Percentiles rank a stretch among this genome's conserved stretches.
phyloP scores from a whole-genome alignment of 176 grass and related monocot species.

The Oryza officinalis region DNA sequence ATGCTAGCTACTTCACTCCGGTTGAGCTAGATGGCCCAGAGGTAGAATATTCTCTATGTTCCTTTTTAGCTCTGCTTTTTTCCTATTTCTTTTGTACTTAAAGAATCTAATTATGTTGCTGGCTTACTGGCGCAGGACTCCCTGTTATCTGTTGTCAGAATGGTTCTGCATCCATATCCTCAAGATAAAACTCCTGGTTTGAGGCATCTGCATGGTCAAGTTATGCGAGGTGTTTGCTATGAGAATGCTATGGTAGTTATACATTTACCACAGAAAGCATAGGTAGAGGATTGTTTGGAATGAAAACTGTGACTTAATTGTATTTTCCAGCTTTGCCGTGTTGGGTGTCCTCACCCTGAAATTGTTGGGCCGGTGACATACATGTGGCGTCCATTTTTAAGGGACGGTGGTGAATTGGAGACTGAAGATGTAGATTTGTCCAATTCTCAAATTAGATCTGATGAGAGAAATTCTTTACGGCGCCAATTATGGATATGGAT shows the following conservation, averaged over 20 bases:
- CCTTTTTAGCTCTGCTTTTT: neutral
- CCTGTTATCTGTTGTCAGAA: conserved; percentile 58
- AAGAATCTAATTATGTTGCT: conserved; percentile 3
- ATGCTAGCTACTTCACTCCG: conserved; percentile 72
- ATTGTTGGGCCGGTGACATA: conserved; percentile 72
- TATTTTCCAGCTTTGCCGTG: conserved; percentile 69
- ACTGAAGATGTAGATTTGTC: conserved; percentile 26
- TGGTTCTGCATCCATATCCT: conserved; percentile 53
- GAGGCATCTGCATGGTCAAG: conserved; percentile 37
- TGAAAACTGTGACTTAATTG: conserved; percentile 20
- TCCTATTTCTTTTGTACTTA: neutral
- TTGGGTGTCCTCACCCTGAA: conserved; percentile 36
- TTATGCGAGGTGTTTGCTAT: conserved; percentile 66
- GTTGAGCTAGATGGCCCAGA: conserved; percentile 71
- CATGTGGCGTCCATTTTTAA: conserved; percentile 62
- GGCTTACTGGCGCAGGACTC: conserved; percentile 49
- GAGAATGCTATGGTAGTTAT: conserved; percentile 76
- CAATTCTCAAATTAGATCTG: conserved; percentile 15
- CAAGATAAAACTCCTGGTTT: conserved; percentile 11
- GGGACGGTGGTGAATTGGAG: conserved; percentile 21
- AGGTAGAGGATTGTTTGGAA: conserved; percentile 5
- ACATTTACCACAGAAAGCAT: conserved; percentile 28
- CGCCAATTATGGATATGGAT: conserved; percentile 91
- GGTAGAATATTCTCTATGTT: conserved; percentile 35
- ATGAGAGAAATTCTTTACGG: conserved; percentile 26